These are phyloP conservation scores for Phytopythium sindhum DNA, from an alignment of 352 stramenopile genomes.

Conservation along the genomic window DNA sequence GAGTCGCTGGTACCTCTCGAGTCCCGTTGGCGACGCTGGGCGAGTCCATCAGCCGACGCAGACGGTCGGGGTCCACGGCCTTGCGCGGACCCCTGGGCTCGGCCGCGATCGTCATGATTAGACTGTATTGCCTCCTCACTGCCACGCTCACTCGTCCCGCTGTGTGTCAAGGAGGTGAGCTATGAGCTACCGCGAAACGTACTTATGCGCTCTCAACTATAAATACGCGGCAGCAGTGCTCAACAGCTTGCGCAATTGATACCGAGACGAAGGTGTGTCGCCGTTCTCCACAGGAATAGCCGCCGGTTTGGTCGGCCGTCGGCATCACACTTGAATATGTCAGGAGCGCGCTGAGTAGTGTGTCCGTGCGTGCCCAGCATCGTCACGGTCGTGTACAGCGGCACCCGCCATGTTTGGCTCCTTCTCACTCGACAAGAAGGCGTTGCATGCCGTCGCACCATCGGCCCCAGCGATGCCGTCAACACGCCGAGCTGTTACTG, in stretches of 20 bases:
- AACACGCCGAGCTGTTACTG: background rate
- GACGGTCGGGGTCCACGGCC: constrained; percentile 46
- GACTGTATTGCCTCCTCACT: background rate
- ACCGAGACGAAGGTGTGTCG: background rate
- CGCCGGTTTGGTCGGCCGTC: background rate
- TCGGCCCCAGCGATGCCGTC: background rate
- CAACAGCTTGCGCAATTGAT: background rate
- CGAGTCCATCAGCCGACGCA: constrained; percentile 66
- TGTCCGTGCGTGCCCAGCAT: background rate
- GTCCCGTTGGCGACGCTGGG: constrained; percentile 34
- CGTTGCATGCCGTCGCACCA: background rate
- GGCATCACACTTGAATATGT: background rate
- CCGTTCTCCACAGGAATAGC: background rate
- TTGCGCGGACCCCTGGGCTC: constrained; percentile 15
- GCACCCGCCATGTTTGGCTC: constrained; percentile 2
- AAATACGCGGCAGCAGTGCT: background rate
- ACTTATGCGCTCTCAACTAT: background rate
- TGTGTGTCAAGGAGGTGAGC: background rate
- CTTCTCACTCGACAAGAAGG: constrained; percentile 5
- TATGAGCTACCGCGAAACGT: background rate
- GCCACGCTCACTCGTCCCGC: background rate
- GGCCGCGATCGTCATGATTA: constrained; percentile 1
- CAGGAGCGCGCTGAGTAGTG: background rate
- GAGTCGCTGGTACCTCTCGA: constrained; percentile 16
- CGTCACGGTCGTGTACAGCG: background rate